Conservation (phyloP, 148 eudicot species). For the Drosera capensis region DNA sequence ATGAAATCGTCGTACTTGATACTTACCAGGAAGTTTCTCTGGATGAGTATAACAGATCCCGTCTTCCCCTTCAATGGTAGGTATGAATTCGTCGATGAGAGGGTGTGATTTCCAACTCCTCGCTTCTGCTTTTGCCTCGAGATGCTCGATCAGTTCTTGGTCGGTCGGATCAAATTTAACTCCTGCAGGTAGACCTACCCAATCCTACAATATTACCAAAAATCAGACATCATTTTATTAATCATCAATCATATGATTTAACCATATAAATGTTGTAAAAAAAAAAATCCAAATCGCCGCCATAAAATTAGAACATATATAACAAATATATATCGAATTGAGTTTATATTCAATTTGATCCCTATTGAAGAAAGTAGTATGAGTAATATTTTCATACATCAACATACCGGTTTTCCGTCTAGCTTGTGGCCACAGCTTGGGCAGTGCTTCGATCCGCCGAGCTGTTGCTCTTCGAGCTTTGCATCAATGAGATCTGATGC, state of each 20-base stretch:
- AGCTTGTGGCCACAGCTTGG: slow-evolving; percentile 95
- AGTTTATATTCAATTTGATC: background rate
- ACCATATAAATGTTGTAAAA: background rate
- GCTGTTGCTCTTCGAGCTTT: slow-evolving; percentile 90
- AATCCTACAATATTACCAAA: slow-evolving; percentile 37
- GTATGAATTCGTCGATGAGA: slow-evolving; percentile 91
- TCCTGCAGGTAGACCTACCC: slow-evolving; percentile 99
- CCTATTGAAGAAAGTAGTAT: background rate
- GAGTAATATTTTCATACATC: background rate
- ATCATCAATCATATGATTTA: background rate
- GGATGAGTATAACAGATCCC: slow-evolving; percentile 99
- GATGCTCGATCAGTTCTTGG: slow-evolving; percentile 95
- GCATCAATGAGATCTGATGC: slow-evolving; percentile 88
- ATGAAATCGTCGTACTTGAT: background rate
- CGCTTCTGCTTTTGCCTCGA: slow-evolving; percentile 78
- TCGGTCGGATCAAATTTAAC: slow-evolving; percentile 99
- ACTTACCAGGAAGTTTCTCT: slow-evolving; percentile 88
- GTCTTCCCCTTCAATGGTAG: slow-evolving; percentile 96
- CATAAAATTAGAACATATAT: no score
- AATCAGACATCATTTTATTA: no score
- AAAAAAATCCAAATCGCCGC: slow-evolving; percentile 7
- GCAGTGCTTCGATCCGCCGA: slow-evolving; percentile 82
- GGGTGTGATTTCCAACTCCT: slow-evolving; percentile 79
- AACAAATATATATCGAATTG: background rate
- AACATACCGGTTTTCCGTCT: slow-evolving; percentile 75